Evolutionary conservation across 2,329 filamentous ascomycete genomes (phyloP).

Genomic region (Xylaria sp.): DNA sequence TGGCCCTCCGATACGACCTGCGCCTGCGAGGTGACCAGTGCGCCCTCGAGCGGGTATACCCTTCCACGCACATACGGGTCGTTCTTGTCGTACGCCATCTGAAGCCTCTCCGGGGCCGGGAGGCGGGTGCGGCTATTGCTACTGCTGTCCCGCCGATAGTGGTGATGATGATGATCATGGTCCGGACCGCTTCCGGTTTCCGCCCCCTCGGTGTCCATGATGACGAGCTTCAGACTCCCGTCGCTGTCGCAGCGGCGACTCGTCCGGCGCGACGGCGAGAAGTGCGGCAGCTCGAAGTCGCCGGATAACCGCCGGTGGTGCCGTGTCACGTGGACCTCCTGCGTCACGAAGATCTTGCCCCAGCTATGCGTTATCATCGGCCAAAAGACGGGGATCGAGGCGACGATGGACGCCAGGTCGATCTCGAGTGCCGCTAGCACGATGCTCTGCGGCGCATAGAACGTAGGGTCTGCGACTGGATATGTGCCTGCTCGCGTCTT

Average conservation of each 20-base stretch:
- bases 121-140: neutral
- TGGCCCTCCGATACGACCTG: slow-evolving; percentile 46
- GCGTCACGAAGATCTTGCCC: slow-evolving; percentile 52
- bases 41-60: slow-evolving; percentile 42
- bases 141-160: slow-evolving; percentile 1
- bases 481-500: slow-evolving; percentile 47
- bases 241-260: slow-evolving; percentile 33
- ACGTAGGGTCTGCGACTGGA: slow-evolving; percentile 52
- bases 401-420: slow-evolving; percentile 50
- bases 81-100: slow-evolving; percentile 36
- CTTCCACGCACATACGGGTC: slow-evolving; percentile 39
- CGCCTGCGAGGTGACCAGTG: slow-evolving; percentile 29
- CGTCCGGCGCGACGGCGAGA: slow-evolving; percentile 11
- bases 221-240: neutral
- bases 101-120: slow-evolving; percentile 8
- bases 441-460: slow-evolving; percentile 51
- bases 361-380: slow-evolving; percentile 47
- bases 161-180: neutral
- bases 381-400: slow-evolving; percentile 51
- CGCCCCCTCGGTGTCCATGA: slow-evolving; percentile 23
- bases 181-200: neutral
- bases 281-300: slow-evolving; percentile 33
- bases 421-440: slow-evolving; percentile 51
- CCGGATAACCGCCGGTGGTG: slow-evolving; percentile 46
- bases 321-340: slow-evolving; percentile 50